Evolutionary conservation across 208 protist species (phyloP).

Genomic region (Endotrypanum monterogeii): DNA sequence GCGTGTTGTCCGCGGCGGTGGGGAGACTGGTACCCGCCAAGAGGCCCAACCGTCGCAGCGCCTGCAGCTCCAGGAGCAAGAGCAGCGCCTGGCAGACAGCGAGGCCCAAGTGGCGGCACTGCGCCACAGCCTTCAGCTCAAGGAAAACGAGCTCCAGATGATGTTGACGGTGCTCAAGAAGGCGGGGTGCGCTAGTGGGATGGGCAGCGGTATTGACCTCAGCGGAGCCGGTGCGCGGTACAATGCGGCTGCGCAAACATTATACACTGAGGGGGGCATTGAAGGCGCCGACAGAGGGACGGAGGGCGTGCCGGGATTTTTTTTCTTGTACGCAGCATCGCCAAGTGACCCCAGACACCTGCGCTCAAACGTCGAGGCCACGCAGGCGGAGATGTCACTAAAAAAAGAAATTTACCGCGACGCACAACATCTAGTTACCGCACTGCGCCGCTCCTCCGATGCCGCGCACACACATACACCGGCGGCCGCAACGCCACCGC

Average conservation of each 20-base stretch:
- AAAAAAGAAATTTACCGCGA: conserved; percentile 15
- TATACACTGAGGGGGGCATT: neutral
- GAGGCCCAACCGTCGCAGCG: conserved; percentile 2
- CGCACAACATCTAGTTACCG: conserved; percentile 9
- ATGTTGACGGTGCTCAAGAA: conserved; percentile 88
- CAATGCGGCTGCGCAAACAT: conserved; percentile 30
- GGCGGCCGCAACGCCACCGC: conserved; percentile 1
- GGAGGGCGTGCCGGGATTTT: neutral
- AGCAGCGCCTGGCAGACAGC: conserved; percentile 33
- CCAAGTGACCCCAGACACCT: neutral
- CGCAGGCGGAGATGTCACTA: conserved; percentile 6
- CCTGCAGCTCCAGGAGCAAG: too few species aligned
- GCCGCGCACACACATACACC: neutral
- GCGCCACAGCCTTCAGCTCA: conserved; percentile 83
- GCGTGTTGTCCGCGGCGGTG: conserved; percentile 28
- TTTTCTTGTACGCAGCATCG: conserved; percentile 1
- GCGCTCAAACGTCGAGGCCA: neutral
- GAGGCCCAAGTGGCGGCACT: conserved; percentile 61
- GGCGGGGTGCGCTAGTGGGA: conserved; percentile 8
- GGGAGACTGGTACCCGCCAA: neutral
- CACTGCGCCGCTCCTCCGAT: conserved; percentile 12
- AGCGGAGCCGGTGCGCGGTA: conserved; percentile 6
- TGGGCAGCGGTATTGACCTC: conserved; percentile 47
- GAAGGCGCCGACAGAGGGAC: neutral
- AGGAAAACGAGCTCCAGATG: conserved; percentile 93